Evolutionary conservation across 805 yeast genomes (phyloP), one percentile per base, ranked within the genome.

Genomic region (Dipodascus albidus): DNA sequence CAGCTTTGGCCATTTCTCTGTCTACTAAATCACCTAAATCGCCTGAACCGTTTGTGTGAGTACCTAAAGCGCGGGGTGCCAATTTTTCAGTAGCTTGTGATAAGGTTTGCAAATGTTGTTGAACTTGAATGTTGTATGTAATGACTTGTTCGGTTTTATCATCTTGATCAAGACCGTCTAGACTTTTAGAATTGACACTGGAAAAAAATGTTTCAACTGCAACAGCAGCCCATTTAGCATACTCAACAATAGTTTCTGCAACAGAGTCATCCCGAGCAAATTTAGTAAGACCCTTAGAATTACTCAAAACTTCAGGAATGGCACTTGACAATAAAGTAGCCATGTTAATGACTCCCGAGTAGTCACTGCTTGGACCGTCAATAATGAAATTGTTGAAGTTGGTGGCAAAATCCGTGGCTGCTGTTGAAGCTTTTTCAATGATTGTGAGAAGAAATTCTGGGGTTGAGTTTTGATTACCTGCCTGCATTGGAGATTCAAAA

Each of bases 391-490:
- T 76, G 64, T 83, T 86, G 72, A 87, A 87, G 3, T 83, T 79
- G 23, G 82, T 78, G 3, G 95, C 85, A 67, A 89, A 87, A 42
- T 84, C 90, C 3, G 90, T 86, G 0, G 90, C 88, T 15, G 78
- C 71, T 42, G 81, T 78, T 0, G 87, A 78, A 19, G 84, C 76
- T 58, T 82, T 77, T 63, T 89, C 96, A 57, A 83, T 72, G 44
- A 86, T 71, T 0, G 91, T 82, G 35, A 82, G 70, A 21, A 84
- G 67, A 60, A 79, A 83, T 58, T 78, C 82, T 1, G 91, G 86
- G 0, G 91, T 78, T 1, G 93, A 75, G 64, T 81, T 82, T 59
- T 81, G 80, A 64, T 85, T 86, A 53, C 93, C 93, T 2, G 88
- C 87, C 67, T 85, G 87, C 79, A 84, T 79, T 27, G 93, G 87